Base-by-base conservation (phyloP, 192 early-diverging fungal genomes). In the Nowakowskiella sp. region DNA sequence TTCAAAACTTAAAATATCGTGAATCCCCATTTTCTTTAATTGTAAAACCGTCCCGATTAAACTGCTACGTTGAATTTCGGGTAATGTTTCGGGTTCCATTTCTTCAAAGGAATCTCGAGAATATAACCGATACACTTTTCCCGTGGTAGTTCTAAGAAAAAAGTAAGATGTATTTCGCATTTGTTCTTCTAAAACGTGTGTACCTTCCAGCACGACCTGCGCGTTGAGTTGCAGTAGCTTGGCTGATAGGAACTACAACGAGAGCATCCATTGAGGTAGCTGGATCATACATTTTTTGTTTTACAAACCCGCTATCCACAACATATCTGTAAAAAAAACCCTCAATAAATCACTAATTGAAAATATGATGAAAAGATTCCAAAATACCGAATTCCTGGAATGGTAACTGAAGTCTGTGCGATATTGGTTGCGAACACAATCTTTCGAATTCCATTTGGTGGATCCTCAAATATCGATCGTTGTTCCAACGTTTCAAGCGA, bases 401-500 rank as follows among this genome's bases (percentile, higher is more conserved):
- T 72, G 3, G 80, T 82, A 27, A 82, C 66, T 19, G 71, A 74
- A 7, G 80, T 79, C 58, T 82, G 69, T 1, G 71, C 71, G 68
- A 82, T 82, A 59, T 82, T 79, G 0, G 80, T 82, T 10, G 77
- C 73, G 32, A 82, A 49, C 4, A 82, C 66, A 23, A 74, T 36
- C 53, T 82, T 82, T 13, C 80, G 60, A 4, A 62, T 27, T 2
- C 75, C 72, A 16, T 56, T 47, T 6, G 49, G 31, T 4, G 77
- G 56, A 28, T 55, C 53, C 9, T 70, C 61, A 50, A 82, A 82
- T 3, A 73, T 73, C 1, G 57, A 46, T 6, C 67, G 57, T 49
- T 81, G 78, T 27, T 90, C 86, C 28, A 74, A 60, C 0, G 87
- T 79, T 43, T 91, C 89, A 31, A 91, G 61, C n/a, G 77, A 72